phyloP scores from a whole-genome alignment of 1,139 yeast species.

The Lodderomyces theae region DNA sequence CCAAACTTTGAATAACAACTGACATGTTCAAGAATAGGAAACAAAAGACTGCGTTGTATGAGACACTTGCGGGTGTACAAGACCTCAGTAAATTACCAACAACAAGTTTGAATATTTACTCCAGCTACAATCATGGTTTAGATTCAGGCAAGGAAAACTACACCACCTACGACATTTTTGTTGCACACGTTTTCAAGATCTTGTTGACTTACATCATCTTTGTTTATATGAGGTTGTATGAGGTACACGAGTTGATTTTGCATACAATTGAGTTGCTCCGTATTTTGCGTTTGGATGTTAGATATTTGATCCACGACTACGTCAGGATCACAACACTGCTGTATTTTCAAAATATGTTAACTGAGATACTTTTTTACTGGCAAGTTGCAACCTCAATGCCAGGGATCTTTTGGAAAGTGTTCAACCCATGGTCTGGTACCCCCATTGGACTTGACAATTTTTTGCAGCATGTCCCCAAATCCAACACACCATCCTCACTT shows the following conservation, averaged over 20 bases:
- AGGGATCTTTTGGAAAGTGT: conserved; percentile 9
- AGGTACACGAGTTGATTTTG: conserved; percentile 4
- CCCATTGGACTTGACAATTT: conserved; percentile 16
- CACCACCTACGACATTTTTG: conserved; percentile 21
- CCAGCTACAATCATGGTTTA: conserved; percentile 11
- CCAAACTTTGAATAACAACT: not conserved
- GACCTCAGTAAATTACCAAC: conserved; percentile 14
- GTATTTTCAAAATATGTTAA: conserved; percentile 4
- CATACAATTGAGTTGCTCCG: conserved; percentile 11
- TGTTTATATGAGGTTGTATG: conserved; percentile 10
- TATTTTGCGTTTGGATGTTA: conserved; percentile 14
- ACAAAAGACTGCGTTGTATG: not conserved
- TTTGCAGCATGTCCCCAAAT: conserved; percentile 15
- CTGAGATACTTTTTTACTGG: conserved; percentile 10
- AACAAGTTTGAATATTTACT: conserved; percentile 13
- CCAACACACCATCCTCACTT: conserved; percentile 19
- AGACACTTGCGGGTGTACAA: conserved; percentile 4
- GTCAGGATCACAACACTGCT: conserved; percentile 3
- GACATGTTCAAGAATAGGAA: not conserved
- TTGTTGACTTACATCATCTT: conserved; percentile 13
- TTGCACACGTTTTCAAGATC: conserved; percentile 20
- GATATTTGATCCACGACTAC: conserved; percentile 5
- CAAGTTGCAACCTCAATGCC: conserved; percentile 8
- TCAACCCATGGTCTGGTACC: conserved; percentile 10
- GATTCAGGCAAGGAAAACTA: conserved; percentile 14